Conservation (phyloP, 768 basidiomycete genomes). For the Kwoniella europaea region DNA sequence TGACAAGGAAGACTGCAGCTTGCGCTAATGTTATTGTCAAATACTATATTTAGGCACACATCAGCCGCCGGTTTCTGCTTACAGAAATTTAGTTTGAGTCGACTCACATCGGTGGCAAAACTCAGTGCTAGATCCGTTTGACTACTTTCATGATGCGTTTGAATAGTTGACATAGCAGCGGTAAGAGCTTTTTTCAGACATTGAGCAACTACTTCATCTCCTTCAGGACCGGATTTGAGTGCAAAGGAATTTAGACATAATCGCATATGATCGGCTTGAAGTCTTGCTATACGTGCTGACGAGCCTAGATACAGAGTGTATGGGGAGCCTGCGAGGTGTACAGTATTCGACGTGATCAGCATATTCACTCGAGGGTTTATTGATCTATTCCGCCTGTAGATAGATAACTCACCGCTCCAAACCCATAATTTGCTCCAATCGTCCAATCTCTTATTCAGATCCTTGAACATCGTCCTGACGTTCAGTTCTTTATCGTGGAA, state of each 20-base stretch:
- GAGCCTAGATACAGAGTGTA: slow-evolving; percentile 43
- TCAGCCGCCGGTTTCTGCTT: background rate
- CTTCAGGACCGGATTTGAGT: slow-evolving; percentile 38
- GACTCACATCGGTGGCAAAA: slow-evolving; percentile 49
- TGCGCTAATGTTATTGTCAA: slow-evolving; percentile 33
- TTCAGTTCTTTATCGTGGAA: slow-evolving; percentile 37
- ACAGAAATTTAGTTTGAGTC: background rate
- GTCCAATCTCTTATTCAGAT: slow-evolving; percentile 42
- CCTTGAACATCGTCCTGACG: slow-evolving; percentile 36
- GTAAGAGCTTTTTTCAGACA: slow-evolving; percentile 46
- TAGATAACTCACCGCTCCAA: slow-evolving; percentile 38
- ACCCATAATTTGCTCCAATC: slow-evolving; percentile 48
- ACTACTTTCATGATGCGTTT: slow-evolving; percentile 44
- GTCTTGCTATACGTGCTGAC: slow-evolving; percentile 35
- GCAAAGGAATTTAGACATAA: slow-evolving; percentile 49
- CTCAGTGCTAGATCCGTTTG: slow-evolving; percentile 46
- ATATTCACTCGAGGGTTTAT: background rate
- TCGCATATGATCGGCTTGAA: slow-evolving; percentile 48
- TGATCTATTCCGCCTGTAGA: too few species aligned
- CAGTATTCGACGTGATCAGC: background rate
- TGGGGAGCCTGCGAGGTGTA: slow-evolving; percentile 32
- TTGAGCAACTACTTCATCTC: slow-evolving; percentile 31
- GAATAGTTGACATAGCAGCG: slow-evolving; percentile 44
- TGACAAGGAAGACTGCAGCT: slow-evolving; percentile 36
- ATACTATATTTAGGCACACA: slow-evolving; percentile 10